Percentiles rank a stretch among this genome's conserved stretches.
These are phyloP conservation scores for Quercus engelmannii DNA, from an alignment of 306 rosid genomes.

Conservation along the genomic window DNA sequence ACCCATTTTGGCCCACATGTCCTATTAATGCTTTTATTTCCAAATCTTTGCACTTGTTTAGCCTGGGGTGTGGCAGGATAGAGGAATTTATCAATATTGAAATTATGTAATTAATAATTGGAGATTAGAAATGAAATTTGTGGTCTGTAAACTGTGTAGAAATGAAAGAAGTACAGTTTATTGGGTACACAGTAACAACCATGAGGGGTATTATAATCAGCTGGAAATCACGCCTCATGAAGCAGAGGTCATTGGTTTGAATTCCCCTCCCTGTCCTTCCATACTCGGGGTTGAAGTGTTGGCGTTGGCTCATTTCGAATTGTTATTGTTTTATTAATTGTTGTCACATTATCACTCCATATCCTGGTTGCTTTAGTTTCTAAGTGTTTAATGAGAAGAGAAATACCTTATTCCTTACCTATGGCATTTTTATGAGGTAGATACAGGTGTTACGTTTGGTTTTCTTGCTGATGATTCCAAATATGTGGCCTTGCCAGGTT, in stretches of 20 bases:
- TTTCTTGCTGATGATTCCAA: slow-evolving; percentile 12
- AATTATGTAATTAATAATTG: not conserved
- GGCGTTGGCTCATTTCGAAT: not conserved
- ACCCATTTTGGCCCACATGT: not conserved
- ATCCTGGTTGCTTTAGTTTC: not conserved
- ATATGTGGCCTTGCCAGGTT: slow-evolving; percentile 53
- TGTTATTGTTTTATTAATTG: not conserved
- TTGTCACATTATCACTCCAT: not conserved
- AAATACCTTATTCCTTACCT: not conserved
- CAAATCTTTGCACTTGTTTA: not conserved
- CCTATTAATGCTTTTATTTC: not conserved
- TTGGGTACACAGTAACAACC: too few relatives aligned
- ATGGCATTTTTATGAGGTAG: not conserved
- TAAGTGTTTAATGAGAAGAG: not conserved
- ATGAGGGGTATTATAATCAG: too few relatives aligned
- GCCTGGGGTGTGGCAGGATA: not conserved
- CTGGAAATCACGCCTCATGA: too few relatives aligned
- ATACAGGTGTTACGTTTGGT: not conserved
- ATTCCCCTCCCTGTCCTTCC: not conserved
- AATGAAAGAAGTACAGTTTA: not conserved
- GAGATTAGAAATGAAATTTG: not conserved
- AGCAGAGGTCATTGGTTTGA: too few relatives aligned
- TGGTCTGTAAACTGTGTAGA: not conserved
- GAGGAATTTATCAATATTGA: not conserved
- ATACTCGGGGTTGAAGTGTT: not conserved